Evolutionary conservation across 2,329 filamentous ascomycete genomes (phyloP).

Genomic region (Fusarium mexicanum): DNA sequence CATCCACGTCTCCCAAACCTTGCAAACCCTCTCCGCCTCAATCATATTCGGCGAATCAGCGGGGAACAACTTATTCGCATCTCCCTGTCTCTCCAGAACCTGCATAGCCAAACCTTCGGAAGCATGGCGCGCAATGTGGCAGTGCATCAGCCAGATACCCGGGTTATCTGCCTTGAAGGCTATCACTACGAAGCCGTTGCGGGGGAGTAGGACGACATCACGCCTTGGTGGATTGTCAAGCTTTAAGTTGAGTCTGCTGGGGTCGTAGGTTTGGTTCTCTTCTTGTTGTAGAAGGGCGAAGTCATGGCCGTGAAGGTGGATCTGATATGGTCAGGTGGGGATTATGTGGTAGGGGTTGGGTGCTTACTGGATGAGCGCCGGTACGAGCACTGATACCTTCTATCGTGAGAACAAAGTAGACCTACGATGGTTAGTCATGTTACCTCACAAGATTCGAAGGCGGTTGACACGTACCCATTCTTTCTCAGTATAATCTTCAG

Average conservation of each 20-base stretch:
- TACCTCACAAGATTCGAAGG: accelerated
- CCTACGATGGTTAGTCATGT: neutral
- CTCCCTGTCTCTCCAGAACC: constrained; percentile 32
- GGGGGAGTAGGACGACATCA: constrained; percentile 59
- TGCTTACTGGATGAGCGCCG: constrained; percentile 31
- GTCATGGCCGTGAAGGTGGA: constrained; percentile 40
- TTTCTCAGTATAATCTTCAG: constrained; percentile 29
- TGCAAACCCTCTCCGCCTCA: constrained; percentile 17
- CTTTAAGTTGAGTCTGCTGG: constrained; percentile 17
- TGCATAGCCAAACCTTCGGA: constrained; percentile 43
- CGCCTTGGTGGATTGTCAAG: constrained; percentile 59
- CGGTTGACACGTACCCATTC: constrained; percentile 15
- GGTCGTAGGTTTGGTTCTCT: constrained; percentile 12
- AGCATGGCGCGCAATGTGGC: constrained; percentile 60
- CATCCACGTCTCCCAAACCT: constrained; percentile 20
- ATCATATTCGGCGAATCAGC: neutral
- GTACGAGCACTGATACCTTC: neutral
- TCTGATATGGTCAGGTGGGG: neutral
- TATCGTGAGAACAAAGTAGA: constrained; percentile 34
- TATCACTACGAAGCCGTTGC: constrained; percentile 55
- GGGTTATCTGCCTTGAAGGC: constrained; percentile 60
- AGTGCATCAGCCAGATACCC: constrained; percentile 60
- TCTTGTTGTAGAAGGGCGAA: constrained; percentile 36
- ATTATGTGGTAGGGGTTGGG: accelerated
- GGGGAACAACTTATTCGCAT: constrained; percentile 13